These are phyloP conservation scores for Colletotrichum sublineola DNA, from an alignment of 2,329 filamentous ascomycete species.

Conservation along the genomic window DNA sequence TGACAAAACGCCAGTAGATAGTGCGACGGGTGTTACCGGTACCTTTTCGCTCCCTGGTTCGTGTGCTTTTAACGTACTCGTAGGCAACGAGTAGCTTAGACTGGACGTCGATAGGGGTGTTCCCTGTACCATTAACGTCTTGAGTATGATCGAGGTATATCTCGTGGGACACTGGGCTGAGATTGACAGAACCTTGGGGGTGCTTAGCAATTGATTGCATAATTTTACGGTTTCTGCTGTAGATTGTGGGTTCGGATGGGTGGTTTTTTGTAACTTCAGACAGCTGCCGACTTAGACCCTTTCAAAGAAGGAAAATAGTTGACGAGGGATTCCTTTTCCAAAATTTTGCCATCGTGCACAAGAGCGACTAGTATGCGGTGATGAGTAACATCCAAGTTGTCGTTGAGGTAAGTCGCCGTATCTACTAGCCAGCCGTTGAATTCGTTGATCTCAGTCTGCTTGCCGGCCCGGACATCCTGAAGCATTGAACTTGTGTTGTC, in stretches of 20 bases:
- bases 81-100: background rate
- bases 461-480: conserved; percentile 67
- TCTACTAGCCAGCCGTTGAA: conserved; percentile 72
- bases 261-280: background rate
- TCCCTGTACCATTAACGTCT: background rate
- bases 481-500: conserved; percentile 74
- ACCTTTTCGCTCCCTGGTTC: background rate
- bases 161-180: background rate
- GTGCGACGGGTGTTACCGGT: background rate
- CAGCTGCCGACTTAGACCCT: background rate
- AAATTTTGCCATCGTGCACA: conserved; percentile 53
- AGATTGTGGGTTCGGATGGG: background rate
- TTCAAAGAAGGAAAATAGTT: conserved; percentile 44
- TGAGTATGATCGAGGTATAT: background rate
- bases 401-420: conserved; percentile 56
- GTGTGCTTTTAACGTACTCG: background rate
- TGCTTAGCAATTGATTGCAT: background rate
- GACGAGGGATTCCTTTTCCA: conserved; percentile 54
- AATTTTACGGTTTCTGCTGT: background rate
- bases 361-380: conserved; percentile 59
- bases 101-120: background rate
- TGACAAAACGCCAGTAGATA: background rate
- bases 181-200: background rate
- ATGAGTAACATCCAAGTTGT: conserved; percentile 51
- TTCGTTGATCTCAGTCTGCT: conserved; percentile 67